Conservation (phyloP, 495 filamentous ascomycete genomes). For the Saxispiralis lemnorum region DNA sequence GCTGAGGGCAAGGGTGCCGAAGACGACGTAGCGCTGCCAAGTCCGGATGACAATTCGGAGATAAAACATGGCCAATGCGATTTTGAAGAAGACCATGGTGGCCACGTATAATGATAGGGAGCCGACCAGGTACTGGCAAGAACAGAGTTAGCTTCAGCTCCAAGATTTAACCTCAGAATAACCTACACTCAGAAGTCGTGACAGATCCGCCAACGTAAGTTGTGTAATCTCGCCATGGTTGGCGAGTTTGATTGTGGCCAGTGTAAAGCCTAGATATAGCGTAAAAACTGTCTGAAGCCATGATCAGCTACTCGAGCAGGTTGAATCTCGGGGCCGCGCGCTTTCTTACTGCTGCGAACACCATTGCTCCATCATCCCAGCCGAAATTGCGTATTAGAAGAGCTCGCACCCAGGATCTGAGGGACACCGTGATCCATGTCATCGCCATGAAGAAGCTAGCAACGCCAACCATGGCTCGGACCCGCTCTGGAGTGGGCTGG, state of each 20-base stretch:
- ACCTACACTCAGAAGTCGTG: neutral
- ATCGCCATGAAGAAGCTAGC: conserved; percentile 12
- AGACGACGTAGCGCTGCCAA: conserved; percentile 19
- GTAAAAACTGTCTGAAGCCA: conserved; percentile 5
- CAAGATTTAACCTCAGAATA: neutral
- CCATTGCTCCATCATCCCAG: conserved; percentile 21
- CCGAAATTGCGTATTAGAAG: conserved; percentile 19
- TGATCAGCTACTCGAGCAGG: neutral
- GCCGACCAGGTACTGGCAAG: conserved; percentile 18
- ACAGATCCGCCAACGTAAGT: too few species aligned
- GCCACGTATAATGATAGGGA: conserved; percentile 15
- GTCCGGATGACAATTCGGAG: conserved; percentile 18
- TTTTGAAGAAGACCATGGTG: conserved; percentile 19
- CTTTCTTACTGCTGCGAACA: conserved; percentile 14
- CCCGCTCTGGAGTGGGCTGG: too few species aligned
- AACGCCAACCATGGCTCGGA: too few species aligned
- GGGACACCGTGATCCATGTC: conserved; percentile 16
- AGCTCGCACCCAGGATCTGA: conserved; percentile 19
- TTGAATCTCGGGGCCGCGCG: neutral
- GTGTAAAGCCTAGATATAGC: neutral
- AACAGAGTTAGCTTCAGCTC: too few species aligned
- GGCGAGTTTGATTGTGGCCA: neutral
- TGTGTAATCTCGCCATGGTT: neutral
- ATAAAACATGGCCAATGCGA: conserved; percentile 23
- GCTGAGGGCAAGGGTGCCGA: conserved; percentile 11